These are phyloP conservation scores for Fistulinella cinereoalba DNA, from an alignment of 1,284 basidiomycete genomes.

Conservation along the genomic window DNA sequence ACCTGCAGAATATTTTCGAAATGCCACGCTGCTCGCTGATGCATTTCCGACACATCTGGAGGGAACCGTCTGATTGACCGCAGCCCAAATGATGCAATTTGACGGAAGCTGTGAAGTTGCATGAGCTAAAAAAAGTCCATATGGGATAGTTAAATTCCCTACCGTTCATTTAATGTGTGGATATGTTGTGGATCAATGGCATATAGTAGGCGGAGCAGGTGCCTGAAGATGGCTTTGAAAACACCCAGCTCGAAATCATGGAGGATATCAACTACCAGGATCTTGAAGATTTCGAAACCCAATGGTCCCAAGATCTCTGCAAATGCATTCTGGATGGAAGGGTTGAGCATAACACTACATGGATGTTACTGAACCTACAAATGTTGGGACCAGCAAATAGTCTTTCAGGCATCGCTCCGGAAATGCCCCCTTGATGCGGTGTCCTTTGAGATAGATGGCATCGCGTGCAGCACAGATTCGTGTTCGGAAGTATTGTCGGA, in stretches of 20 bases:
- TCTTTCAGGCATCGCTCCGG: slow-evolving; percentile 21
- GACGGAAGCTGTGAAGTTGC: background rate
- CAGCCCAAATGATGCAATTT: background rate
- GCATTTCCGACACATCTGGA: background rate
- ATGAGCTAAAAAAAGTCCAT: background rate
- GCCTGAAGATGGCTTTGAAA: background rate
- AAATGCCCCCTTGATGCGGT: slow-evolving; percentile 16
- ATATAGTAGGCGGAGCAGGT: background rate
- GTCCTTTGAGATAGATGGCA: slow-evolving; percentile 27
- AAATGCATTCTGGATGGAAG: background rate
- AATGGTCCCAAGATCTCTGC: background rate
- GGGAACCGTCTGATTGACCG: background rate
- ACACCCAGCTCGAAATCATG: background rate
- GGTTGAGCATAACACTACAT: background rate
- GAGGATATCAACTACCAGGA: background rate
- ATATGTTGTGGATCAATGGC: background rate
- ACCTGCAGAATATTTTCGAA: background rate
- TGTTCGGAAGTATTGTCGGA: background rate
- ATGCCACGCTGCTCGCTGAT: background rate
- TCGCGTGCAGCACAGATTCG: slow-evolving; percentile 19
- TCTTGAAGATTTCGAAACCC: background rate
- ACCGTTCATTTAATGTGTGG: background rate
- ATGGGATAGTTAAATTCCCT: background rate
- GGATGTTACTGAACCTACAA: slow-evolving; percentile 11
- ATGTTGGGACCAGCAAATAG: slow-evolving; percentile 29